These are phyloP conservation scores for Ettlia oleoabundans DNA, from an alignment of 139 green algal species.

Conservation along the genomic window DNA sequence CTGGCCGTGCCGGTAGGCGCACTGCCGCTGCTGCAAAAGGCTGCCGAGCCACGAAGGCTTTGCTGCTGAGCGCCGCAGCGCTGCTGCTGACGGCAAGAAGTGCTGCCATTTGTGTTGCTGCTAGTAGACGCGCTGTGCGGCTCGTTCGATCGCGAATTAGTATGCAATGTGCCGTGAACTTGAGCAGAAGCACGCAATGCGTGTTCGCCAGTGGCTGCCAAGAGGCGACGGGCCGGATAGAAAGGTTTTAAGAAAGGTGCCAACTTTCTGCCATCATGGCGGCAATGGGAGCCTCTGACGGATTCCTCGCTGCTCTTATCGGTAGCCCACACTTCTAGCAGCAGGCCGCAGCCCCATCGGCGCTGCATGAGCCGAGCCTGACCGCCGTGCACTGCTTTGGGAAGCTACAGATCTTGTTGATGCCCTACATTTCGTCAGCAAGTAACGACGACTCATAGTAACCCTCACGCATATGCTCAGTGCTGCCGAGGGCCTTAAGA, in stretches of 20 bases:
- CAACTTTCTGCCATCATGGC: neutral
- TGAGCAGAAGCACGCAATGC: neutral
- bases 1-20: slow-evolving; percentile 5
- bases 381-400: neutral
- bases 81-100: slow-evolving; percentile 1
- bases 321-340: neutral
- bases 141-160: neutral
- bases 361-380: neutral
- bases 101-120: slow-evolving; percentile 14
- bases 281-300: neutral
- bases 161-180: neutral
- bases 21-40: slow-evolving; percentile 24
- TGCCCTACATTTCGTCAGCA: no score
- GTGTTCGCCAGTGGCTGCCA: neutral
- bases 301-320: no score
- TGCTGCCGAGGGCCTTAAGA: no score
- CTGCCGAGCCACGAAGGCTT: slow-evolving; percentile 15
- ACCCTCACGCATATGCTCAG: no score
- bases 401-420: neutral
- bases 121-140: neutral
- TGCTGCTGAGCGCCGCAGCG: slow-evolving; percentile 33
- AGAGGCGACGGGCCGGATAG: neutral
- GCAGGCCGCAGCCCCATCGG: neutral
- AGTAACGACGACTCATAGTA: no score
- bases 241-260: neutral